A percentile compares a stretch with the other conserved stretches of the same genome.
These are phyloP conservation scores for Penicillium nucicola DNA, from an alignment of 495 filamentous ascomycete species.

Conservation along the genomic window DNA sequence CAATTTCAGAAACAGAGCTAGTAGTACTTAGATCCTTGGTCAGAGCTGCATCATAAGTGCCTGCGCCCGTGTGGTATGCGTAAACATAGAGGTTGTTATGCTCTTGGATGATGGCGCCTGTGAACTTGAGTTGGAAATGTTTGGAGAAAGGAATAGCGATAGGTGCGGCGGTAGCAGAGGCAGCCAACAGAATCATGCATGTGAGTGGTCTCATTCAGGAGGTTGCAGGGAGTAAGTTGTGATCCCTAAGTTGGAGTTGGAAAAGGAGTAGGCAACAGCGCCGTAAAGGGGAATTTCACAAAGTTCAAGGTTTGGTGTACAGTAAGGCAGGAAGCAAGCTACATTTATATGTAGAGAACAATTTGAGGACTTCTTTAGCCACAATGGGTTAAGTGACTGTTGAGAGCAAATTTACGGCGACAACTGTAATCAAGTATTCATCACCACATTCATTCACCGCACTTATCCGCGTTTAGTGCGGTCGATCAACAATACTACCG, in stretches of 20 bases:
- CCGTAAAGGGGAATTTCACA: not conserved
- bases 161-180: conserved; percentile 22
- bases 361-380: no score
- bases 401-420: no score
- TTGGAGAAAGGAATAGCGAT: conserved; percentile 13
- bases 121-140: conserved; percentile 44
- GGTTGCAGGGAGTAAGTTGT: not conserved
- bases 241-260: not conserved
- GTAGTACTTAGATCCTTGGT: conserved; percentile 20
- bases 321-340: not conserved
- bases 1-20: conserved; percentile 37
- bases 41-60: conserved; percentile 44
- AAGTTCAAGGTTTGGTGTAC: not conserved
- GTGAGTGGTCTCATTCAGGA: conserved; percentile 35
- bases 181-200: conserved; percentile 25
- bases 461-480: no score
- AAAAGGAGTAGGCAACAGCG: not conserved
- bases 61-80: conserved; percentile 48
- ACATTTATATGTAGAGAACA: no score
- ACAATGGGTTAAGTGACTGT: no score
- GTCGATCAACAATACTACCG: no score
- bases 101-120: conserved; percentile 22
- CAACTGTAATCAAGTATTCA: no score
- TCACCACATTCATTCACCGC: no score
- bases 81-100: conserved; percentile 45